phyloP scores from a whole-genome alignment of 352 stramenopile species.

The Pythium monospermum region DNA sequence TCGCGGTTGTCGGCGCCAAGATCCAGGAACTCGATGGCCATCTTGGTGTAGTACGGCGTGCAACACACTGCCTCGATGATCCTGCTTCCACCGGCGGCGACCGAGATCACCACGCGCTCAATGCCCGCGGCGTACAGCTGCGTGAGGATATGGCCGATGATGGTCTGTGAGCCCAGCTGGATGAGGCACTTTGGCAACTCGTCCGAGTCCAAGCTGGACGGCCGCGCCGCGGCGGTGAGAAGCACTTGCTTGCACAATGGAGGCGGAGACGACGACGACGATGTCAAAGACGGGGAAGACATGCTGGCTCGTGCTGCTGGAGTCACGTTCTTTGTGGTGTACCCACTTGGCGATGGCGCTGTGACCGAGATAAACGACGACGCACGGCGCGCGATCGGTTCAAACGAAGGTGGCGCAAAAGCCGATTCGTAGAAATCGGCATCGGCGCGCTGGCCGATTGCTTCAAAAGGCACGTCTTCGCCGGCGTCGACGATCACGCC shows the following conservation, averaged over 20 bases:
- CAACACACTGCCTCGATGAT: conserved; percentile 64
- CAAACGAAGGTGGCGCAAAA: neutral
- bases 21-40: conserved; percentile 39
- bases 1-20: conserved; percentile 24
- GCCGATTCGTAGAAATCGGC: neutral
- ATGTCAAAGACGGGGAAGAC: conserved; percentile 4
- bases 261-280: conserved; percentile 11
- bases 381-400: conserved; percentile 3
- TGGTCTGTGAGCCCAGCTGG: conserved; percentile 59
- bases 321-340: too few species aligned
- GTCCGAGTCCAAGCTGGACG: conserved; percentile 44
- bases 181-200: conserved; percentile 70
- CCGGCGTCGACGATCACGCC: conserved; percentile 72
- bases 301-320: too few species aligned
- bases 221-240: conserved; percentile 56
- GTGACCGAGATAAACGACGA: conserved; percentile 16
- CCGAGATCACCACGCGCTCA: conserved; percentile 73
- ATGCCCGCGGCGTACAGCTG: conserved; percentile 72
- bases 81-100: conserved; percentile 48
- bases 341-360: conserved; percentile 15
- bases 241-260: conserved; percentile 39
- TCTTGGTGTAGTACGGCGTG: conserved; percentile 65
- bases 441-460: conserved; percentile 32
- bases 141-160: conserved; percentile 76
- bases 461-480: conserved; percentile 71